Base-by-base conservation (phyloP, 495 filamentous ascomycete genomes). In the Pseudoneurospora amorphoporcata region DNA sequence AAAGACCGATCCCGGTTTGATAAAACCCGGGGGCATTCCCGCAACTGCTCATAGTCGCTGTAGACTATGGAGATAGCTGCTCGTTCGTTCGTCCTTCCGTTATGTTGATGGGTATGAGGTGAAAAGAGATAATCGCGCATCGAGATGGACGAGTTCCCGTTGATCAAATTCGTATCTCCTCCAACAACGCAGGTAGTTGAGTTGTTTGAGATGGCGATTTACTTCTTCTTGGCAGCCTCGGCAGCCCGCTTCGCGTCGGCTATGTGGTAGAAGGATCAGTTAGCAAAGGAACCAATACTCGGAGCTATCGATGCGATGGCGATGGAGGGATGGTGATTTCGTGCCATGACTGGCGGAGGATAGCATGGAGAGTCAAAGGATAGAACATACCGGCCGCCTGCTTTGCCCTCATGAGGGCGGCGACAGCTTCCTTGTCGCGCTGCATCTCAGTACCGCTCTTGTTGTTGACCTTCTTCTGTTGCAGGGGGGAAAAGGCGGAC, bases 331-430 rank as follows among this genome's bases (percentile, higher is more conserved):
- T 19, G 29, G 3, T 12, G 35, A 65, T 17, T 19, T 35, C 37
- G 39, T 8, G 39, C 23, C 19, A 65, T 43, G 14, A 40, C 29
- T 17, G 16, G 70, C 40, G 35, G 68, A n/a, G n/a, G 17, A 37
- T 43, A 35, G 10, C 19, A 41, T 29, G 14, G 53, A 61, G 6
- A 35, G 10, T 6, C 12, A 35, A 41, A 17, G 43, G 9, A 37
- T 53, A 41, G 37, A 39, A 72, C 83, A 74, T 86, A 97, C 94
- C 94, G 74, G 90, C 91, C 73, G 84, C 87, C 83, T 98, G 94
- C 87, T 98, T 98, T 82, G 91, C 87, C 43, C 92, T 88, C 94
- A 98, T 98, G 80, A 92, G 94, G 43, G 87, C 86, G 29, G 94
- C 94, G 69, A 88, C 87, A 43, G 87, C 83, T 79, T 97, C 93